Evolutionary conservation across 345 rosid species (phyloP).

Genomic region (Kernera saxatilis): DNA sequence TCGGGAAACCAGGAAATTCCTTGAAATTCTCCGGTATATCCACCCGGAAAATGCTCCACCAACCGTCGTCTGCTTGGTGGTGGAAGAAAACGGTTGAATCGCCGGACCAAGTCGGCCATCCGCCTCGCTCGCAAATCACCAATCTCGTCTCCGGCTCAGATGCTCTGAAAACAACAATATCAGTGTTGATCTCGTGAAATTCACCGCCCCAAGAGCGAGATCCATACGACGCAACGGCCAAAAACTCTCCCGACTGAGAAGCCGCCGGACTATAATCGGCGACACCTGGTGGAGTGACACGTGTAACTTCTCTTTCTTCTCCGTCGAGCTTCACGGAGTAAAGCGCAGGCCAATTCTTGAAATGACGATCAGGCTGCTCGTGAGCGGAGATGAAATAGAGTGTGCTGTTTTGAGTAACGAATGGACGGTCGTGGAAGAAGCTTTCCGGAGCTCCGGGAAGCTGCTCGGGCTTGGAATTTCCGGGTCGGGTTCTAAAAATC

Average conservation of each 20-base stretch:
- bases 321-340: conserved; percentile 35
- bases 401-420: conserved; percentile 27
- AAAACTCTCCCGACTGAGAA: conserved; percentile 47
- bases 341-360: conserved; percentile 68
- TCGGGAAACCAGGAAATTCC: conserved; percentile 23
- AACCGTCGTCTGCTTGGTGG: conserved; percentile 73
- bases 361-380: conserved; percentile 49
- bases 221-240: conserved; percentile 75
- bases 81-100: conserved; percentile 73
- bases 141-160: conserved; percentile 47
- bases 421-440: conserved; percentile 83
- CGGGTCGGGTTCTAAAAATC: conserved; percentile 40
- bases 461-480: conserved; percentile 32
- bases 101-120: conserved; percentile 86
- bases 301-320: conserved; percentile 2
- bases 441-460: conserved; percentile 45
- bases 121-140: conserved; percentile 53
- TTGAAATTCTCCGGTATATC: conserved; percentile 33
- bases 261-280: conserved; percentile 74
- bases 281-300: conserved; percentile 54
- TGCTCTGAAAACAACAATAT: conserved; percentile 50
- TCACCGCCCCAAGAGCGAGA: conserved; percentile 78
- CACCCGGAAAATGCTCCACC: conserved; percentile 81
- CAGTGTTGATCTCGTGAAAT: conserved; percentile 63
- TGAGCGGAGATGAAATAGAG: conserved; percentile 81